These are phyloP conservation scores for Oryza longistaminata DNA, from an alignment of 176 grass and related monocot species.

Conservation along the genomic window DNA sequence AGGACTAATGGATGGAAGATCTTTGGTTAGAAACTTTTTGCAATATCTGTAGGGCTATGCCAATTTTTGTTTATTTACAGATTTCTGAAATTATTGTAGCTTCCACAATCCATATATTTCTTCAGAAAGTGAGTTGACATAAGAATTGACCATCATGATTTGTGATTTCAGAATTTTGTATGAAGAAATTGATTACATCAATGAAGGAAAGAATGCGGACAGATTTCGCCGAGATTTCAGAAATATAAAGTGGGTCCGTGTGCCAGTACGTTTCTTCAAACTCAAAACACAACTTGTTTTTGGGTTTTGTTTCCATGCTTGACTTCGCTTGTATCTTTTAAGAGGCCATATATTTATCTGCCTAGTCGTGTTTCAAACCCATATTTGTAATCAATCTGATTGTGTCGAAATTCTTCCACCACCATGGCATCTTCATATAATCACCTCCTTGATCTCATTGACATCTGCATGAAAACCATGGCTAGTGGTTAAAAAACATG, in stretches of 20 bases:
- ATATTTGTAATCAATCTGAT: conserved; percentile 1
- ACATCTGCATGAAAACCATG: background rate
- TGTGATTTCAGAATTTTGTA: conserved; percentile 79
- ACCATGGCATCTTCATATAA: background rate
- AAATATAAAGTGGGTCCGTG: conserved; percentile 95
- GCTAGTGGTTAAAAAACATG: background rate
- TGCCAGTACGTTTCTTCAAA: conserved; percentile 76
- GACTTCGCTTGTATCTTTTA: background rate
- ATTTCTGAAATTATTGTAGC: background rate
- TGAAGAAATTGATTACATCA: conserved; percentile 99
- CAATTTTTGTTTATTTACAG: background rate
- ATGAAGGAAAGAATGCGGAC: conserved; percentile 98
- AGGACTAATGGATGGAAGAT: background rate
- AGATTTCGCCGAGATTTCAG: conserved; percentile 97
- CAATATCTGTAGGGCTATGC: background rate
- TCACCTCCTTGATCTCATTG: no score
- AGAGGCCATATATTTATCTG: conserved; percentile 10
- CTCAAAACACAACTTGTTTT: conserved; percentile 22
- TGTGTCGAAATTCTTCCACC: background rate
- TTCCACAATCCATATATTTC: conserved; percentile 5
- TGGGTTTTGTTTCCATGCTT: conserved; percentile 30
- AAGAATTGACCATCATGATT: background rate
- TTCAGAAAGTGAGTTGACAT: conserved; percentile 20
- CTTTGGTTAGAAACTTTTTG: background rate
- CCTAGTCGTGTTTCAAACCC: background rate